These are phyloP conservation scores for Picea abies DNA, from an alignment of 83 land plant genomes.

Conservation along the genomic window DNA sequence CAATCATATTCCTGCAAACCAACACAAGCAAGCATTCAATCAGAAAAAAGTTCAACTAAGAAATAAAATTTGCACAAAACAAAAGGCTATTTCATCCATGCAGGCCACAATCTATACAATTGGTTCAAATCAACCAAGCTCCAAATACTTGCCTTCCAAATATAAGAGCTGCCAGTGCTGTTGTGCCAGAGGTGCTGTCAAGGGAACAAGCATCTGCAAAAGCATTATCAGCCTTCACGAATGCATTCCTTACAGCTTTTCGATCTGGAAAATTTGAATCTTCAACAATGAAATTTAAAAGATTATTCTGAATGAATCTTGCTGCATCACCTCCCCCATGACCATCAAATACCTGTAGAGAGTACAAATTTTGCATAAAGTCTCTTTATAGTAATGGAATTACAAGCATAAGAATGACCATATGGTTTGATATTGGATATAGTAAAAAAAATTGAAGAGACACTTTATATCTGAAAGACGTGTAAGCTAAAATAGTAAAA, in stretches of 20 bases:
- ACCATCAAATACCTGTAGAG: constrained; percentile 89
- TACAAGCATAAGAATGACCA: neutral
- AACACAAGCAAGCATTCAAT: neutral
- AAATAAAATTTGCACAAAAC: neutral
- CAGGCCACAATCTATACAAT: neutral
- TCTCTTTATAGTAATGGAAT: too few relatives aligned
- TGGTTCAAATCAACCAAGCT: neutral
- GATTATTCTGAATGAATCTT: constrained; percentile 57
- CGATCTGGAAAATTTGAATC: constrained; percentile 70
- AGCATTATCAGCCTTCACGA: constrained; percentile 68
- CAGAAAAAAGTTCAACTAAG: neutral
- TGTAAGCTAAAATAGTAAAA: neutral
- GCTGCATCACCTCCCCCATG: constrained; percentile 93
- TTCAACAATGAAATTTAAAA: constrained; percentile 68
- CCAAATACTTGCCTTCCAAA: constrained; percentile 65
- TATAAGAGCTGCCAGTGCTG: constrained; percentile 74
- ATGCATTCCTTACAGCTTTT: constrained; percentile 74
- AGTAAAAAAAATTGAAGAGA: neutral
- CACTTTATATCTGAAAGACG: neutral
- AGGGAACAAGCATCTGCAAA: constrained; percentile 73
- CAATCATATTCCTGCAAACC: constrained; percentile 58
- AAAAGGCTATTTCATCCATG: neutral
- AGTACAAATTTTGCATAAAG: neutral
- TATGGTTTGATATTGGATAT: neutral
- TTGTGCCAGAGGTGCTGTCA: constrained; percentile 79